Percentiles rank a stretch among this genome's conserved stretches.
Conservation (phyloP, 305 asterid genomes). For the Solanum aculeatissimum region DNA sequence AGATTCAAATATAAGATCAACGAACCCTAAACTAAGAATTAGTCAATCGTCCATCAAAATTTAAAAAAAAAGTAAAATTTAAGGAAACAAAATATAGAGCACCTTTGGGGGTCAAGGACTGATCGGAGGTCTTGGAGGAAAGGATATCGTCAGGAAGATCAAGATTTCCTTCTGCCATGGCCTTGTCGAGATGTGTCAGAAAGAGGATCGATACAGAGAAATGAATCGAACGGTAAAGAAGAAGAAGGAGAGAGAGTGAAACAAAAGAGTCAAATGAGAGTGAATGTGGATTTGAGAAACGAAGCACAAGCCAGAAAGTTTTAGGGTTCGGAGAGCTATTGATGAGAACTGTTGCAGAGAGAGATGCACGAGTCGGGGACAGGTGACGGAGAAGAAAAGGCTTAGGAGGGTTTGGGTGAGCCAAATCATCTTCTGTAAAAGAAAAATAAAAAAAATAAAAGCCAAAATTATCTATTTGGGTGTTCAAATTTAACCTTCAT, state of each 20-base stretch:
- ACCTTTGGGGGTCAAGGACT: slow-evolving; percentile 73
- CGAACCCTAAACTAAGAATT: background rate
- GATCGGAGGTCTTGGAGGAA: slow-evolving; percentile 46
- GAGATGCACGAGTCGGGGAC: slow-evolving; percentile 7
- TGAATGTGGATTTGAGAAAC: slow-evolving; percentile 1
- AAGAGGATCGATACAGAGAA: slow-evolving; percentile 15
- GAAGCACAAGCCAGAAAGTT: background rate
- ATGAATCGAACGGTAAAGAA: slow-evolving; percentile 2
- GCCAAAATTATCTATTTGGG: background rate
- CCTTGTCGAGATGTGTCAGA: slow-evolving; percentile 1
- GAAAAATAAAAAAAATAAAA: background rate
- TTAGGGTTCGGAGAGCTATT: slow-evolving; percentile 34
- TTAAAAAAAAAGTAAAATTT: background rate
- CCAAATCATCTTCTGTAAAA: slow-evolving; percentile 25
- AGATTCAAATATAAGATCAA: slow-evolving; percentile 23
- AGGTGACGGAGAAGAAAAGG: slow-evolving; percentile 7
- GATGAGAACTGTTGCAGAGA: slow-evolving; percentile 9
- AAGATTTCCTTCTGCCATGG: slow-evolving; percentile 52
- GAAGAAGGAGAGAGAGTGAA: slow-evolving; percentile 4
- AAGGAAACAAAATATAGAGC: slow-evolving; percentile 1
- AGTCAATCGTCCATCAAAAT: background rate
- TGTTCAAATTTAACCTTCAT: too few relatives aligned
- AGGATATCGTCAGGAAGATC: slow-evolving; percentile 56
- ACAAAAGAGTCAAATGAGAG: slow-evolving; percentile 5
- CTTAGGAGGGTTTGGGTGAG: slow-evolving; percentile 63